These are phyloP conservation scores for Pythium aphanidermatum DNA, from an alignment of 352 stramenopile species.

Conservation along the genomic window DNA sequence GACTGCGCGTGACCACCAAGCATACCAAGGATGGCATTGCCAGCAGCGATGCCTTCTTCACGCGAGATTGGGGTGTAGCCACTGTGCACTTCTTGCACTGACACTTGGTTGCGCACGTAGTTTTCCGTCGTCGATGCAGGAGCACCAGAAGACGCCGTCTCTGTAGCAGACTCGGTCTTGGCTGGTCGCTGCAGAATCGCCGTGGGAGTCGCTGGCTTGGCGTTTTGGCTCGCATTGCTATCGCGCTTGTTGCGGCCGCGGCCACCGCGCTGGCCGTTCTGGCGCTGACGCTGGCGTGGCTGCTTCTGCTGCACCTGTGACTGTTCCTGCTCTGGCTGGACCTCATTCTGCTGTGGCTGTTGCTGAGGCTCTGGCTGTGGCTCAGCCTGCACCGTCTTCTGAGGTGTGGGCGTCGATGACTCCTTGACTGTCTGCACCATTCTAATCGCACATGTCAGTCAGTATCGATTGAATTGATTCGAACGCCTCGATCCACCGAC, in stretches of 20 bases:
- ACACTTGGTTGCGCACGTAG: constrained; percentile 4
- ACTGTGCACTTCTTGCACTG: constrained; percentile 20
- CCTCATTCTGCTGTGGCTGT: constrained; percentile 6
- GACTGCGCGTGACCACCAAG: constrained; percentile 34
- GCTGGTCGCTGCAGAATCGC: constrained; percentile 52
- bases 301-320: constrained; percentile 15
- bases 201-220: constrained; percentile 38
- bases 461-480: too few relatives aligned
- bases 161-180: neutral
- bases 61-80: constrained; percentile 67
- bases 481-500: too few relatives aligned
- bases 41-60: constrained; percentile 72
- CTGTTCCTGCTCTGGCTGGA: constrained; percentile 5
- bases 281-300: constrained; percentile 23
- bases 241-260: constrained; percentile 24
- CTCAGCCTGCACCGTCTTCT: constrained; percentile 4
- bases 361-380: constrained; percentile 8
- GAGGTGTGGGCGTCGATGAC: constrained; percentile 12
- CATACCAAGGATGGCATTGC: constrained; percentile 81
- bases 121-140: neutral
- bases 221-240: constrained; percentile 30
- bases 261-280: constrained; percentile 12
- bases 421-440: constrained; percentile 60
- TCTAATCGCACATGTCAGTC: constrained; percentile 25
- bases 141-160: neutral